These are phyloP conservation scores for Diaporthe vexans DNA, from an alignment of 2,329 filamentous ascomycete species.

Conservation along the genomic window DNA sequence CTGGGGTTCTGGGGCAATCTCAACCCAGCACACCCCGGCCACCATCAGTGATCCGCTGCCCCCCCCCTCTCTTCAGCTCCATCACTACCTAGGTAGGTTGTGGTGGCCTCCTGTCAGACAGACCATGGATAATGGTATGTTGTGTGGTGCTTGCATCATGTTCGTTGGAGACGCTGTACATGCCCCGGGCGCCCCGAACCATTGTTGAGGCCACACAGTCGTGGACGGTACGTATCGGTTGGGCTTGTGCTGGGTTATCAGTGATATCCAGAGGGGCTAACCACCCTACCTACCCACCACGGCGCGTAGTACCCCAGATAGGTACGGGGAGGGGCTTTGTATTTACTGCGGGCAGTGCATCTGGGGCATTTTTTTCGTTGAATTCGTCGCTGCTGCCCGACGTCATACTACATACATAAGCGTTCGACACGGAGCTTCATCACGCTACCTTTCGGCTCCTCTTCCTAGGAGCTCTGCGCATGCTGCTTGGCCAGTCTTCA, in stretches of 20 bases:
- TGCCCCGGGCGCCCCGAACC: not conserved
- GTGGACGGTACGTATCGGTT: not conserved
- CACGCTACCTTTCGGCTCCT: constrained; percentile 12
- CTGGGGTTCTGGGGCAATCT: constrained; percentile 35
- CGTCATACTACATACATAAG: constrained; percentile 37
- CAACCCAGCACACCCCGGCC: constrained; percentile 17
- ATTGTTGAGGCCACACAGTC: constrained; percentile 2
- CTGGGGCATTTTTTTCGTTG: constrained; percentile 32
- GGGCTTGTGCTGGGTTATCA: constrained; percentile 18
- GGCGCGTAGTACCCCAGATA: not conserved
- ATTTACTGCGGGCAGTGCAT: not conserved
- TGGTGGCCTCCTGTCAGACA: not conserved
- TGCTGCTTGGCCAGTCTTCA: constrained; percentile 7
- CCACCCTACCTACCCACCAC: not conserved
- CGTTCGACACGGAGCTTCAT: constrained; percentile 9
- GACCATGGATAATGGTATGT: not conserved
- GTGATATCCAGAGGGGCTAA: not conserved
- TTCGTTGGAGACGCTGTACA: not conserved
- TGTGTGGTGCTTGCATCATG: not conserved
- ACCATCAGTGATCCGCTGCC: not conserved
- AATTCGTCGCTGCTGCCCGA: constrained; percentile 39
- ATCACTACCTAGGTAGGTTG: not conserved
- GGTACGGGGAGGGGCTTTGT: not conserved
- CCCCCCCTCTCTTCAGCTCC: not conserved
- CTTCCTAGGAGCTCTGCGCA: constrained; percentile 10